These are phyloP conservation scores for Acer saccharum DNA, from an alignment of 345 rosid species.

Conservation along the genomic window DNA sequence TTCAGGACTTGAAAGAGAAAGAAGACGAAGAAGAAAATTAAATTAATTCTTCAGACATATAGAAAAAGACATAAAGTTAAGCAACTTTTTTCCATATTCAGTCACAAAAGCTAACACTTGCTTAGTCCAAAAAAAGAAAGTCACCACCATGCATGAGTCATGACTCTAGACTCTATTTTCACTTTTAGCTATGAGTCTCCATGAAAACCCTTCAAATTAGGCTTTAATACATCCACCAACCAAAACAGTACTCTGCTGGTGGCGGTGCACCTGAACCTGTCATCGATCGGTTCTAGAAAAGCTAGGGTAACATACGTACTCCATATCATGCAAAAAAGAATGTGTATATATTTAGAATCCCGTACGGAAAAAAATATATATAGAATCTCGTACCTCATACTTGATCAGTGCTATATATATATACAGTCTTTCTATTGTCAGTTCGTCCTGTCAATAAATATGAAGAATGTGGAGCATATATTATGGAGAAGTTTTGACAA, in stretches of 20 bases:
- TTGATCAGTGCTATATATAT: neutral
- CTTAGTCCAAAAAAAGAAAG: neutral
- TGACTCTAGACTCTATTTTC: neutral
- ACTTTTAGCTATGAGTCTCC: neutral
- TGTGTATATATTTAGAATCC: no score
- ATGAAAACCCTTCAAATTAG: slow-evolving; percentile 31
- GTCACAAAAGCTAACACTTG: neutral
- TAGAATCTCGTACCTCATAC: no score
- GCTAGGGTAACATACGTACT: no score
- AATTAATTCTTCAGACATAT: neutral
- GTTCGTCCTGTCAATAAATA: no score
- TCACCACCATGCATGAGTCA: neutral
- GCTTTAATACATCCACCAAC: slow-evolving; percentile 24
- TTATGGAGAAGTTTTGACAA: no score
- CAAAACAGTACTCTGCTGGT: neutral
- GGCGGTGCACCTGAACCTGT: neutral
- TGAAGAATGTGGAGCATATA: no score
- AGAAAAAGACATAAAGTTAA: neutral
- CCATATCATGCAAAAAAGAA: no score
- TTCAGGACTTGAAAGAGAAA: neutral
- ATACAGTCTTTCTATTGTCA: no score
- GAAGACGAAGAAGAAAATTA: neutral
- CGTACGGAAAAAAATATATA: no score
- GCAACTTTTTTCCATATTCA: neutral
- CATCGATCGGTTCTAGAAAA: neutral